Percentiles rank a stretch among this genome's conserved stretches.
These are phyloP conservation scores for Herpetospermum pedunculosum DNA, from an alignment of 306 rosid genomes.

Conservation along the genomic window DNA sequence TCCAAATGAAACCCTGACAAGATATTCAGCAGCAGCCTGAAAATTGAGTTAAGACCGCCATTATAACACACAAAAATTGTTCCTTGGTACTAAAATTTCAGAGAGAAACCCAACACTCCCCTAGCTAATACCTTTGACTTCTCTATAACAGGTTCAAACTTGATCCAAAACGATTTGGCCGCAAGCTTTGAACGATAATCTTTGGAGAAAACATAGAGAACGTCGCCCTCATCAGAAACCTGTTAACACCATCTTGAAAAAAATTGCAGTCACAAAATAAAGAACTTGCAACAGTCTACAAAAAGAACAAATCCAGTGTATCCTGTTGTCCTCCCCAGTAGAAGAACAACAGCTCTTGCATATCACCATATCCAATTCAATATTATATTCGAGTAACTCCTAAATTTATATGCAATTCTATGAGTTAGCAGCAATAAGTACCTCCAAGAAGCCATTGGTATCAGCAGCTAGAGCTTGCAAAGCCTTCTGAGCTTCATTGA, in stretches of 20 bases:
- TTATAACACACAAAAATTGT: constrained; percentile 3
- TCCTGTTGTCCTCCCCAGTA: background rate
- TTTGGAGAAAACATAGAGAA: constrained; percentile 80
- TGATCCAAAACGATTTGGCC: constrained; percentile 69
- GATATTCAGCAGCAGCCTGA: constrained; percentile 70
- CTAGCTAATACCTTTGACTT: constrained; percentile 58
- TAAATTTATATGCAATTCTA: background rate
- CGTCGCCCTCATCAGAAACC: constrained; percentile 93
- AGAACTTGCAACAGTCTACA: constrained; percentile 15
- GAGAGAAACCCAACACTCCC: constrained; percentile 1
- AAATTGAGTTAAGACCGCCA: constrained; percentile 16
- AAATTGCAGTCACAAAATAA: constrained; percentile 34
- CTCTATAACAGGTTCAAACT: constrained; percentile 61
- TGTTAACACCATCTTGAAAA: constrained; percentile 51
- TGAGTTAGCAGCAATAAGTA: constrained; percentile 8
- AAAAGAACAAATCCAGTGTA: background rate
- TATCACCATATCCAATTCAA: background rate
- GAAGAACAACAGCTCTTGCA: background rate
- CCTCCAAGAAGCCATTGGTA: constrained; percentile 85
- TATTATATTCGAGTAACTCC: background rate
- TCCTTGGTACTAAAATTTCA: background rate
- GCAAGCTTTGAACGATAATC: constrained; percentile 75
- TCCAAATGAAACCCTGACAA: constrained; percentile 92
- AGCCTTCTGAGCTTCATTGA: constrained; percentile 81
- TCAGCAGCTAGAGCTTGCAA: constrained; percentile 89